Evolutionary conservation across 805 yeast genomes (phyloP).

Genomic region (Metschnikowia hibisci): DNA sequence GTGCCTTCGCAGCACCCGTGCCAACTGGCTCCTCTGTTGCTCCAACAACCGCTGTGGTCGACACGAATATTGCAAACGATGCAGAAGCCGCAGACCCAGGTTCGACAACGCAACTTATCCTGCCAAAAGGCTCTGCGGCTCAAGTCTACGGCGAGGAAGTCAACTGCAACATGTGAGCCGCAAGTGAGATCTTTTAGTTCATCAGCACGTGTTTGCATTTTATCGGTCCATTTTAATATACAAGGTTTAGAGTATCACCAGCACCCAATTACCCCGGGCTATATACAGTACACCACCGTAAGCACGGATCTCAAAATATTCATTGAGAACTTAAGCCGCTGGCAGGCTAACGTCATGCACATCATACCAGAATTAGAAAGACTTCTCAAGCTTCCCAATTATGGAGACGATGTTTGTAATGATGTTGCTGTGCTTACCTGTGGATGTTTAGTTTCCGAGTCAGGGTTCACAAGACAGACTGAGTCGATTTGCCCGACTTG

Average conservation of each 20-base stretch:
- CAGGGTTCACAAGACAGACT: conserved; percentile 16
- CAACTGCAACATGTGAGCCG: not conserved
- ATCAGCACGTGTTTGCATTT: not conserved
- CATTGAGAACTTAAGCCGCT: not conserved
- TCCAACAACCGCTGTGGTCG: not conserved
- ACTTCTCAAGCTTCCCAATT: conserved; percentile 25
- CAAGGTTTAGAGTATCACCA: not conserved
- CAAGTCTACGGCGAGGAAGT: conserved; percentile 4
- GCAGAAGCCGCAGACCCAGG: not conserved
- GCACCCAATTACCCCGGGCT: not conserved
- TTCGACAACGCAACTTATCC: not conserved
- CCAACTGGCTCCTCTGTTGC: not conserved
- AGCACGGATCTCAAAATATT: no score
- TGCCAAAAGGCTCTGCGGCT: not conserved
- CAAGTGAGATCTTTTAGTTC: not conserved
- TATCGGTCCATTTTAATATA: not conserved
- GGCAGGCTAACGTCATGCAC: conserved; percentile 1
- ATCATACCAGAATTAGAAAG: conserved; percentile 18
- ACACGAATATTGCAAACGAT: not conserved
- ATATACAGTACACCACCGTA: no score
- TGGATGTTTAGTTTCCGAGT: conserved; percentile 40
- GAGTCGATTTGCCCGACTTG: conserved; percentile 26
- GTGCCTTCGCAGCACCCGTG: conserved; percentile 2
- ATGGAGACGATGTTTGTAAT: conserved; percentile 13
- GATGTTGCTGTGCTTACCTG: conserved; percentile 39